Evolutionary conservation across 1,139 yeast species (phyloP), one percentile per base, ranked within the genome.

Genomic region (Tardiomyces digboiensis): DNA sequence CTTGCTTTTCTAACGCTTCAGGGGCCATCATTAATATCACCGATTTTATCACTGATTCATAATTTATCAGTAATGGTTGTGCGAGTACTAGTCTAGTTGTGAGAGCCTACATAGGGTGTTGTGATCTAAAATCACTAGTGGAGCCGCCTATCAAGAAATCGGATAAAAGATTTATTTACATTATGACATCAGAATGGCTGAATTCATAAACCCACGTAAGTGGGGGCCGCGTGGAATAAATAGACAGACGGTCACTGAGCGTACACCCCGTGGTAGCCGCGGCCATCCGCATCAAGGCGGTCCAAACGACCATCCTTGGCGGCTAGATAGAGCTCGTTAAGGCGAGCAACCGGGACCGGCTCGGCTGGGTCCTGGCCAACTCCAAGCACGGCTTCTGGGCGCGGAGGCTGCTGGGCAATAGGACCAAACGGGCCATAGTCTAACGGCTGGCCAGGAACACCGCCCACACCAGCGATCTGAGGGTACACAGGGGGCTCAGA

Each of bases 301-400:
- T 71, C 75, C 38, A 71, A 54, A 43, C 75, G 67, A 8, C 75
- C 75, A 48, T 71, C 75, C 42, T 72, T 64, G 12, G 74, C 73
- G 40, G 74, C 74, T 38, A 68, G 52, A 50, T 71, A 71, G 41
- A 71, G 57, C 54, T 71, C 73, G 48, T 71, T 71, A 53, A 78
- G 68, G 46, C 74, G 52, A 19, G 66, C 67, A 26, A 65, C 66
- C 18, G 68, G 66, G 19, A 64, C 61, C 7, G 69, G 67, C 46
- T 64, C 68, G 39, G 56, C 49, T 19, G 67, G 62, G 39, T 65
- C 68, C 42, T 53, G 59, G 8, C 60, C 59, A 8, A 54, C 50
- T 2, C 51, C 56, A 21, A 44, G 43, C 44, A 45, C 52, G 36
- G 49, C 47, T 29, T 43, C 52, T 39, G 40, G 51, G 26, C 41